Evolutionary conservation across 116 monocot species (phyloP).

Genomic region (Phalaenopsis hybrid): DNA sequence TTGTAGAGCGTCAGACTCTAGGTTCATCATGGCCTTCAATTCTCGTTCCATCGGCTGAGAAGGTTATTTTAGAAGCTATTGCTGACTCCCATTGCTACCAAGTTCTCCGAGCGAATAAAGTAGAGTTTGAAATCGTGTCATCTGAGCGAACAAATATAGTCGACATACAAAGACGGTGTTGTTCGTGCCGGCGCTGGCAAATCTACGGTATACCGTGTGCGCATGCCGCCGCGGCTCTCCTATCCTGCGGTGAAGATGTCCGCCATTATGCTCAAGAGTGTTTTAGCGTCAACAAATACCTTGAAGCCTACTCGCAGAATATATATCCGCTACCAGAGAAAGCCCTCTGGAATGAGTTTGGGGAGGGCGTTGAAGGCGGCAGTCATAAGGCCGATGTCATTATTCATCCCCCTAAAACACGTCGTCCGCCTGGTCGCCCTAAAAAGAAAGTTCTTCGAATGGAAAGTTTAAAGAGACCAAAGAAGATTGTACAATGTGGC

Average conservation of each 20-base stretch:
- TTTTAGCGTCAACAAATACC: conserved; percentile 67
- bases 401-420: conserved; percentile 74
- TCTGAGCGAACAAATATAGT: conserved; percentile 96
- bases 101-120: conserved; percentile 97
- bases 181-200: conserved; percentile 97
- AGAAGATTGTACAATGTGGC: conserved; percentile 91
- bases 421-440: conserved; percentile 91
- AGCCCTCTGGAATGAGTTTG: conserved; percentile 55
- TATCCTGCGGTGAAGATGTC: conserved; percentile 90
- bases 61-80: conserved; percentile 70
- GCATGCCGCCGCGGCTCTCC: conserved; percentile 89
- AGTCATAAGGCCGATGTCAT: conserved; percentile 54
- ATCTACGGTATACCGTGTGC: conserved; percentile 96
- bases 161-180: conserved; percentile 67
- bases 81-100: conserved; percentile 87
- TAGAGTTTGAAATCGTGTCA: conserved; percentile 98
- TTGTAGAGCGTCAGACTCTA: conserved; percentile 51
- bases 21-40: conserved; percentile 54
- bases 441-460: conserved; percentile 93
- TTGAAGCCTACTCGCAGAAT: conserved; percentile 68
- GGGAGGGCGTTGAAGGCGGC: conserved; percentile 38
- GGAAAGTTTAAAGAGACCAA: conserved; percentile 88
- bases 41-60: conserved; percentile 94
- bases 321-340: conserved; percentile 69
- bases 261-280: conserved; percentile 78